Percentiles rank a stretch among this genome's conserved stretches.
Evolutionary conservation across 768 basidiomycete genomes (phyloP).

Genomic region (Amanita inopinata): DNA sequence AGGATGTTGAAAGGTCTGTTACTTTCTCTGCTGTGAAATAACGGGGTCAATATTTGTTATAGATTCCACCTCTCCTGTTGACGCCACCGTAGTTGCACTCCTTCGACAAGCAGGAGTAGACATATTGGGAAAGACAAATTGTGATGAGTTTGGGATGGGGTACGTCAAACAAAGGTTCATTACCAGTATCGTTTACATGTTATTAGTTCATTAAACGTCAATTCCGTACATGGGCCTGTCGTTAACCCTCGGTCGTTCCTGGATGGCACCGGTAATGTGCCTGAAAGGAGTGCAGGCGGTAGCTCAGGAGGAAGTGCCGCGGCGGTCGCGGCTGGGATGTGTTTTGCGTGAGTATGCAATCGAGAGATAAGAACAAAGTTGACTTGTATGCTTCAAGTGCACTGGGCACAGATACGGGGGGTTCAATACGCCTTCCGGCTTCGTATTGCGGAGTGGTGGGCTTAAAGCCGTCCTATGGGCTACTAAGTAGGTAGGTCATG

Average conservation of each 20-base stretch:
- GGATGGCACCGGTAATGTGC: not conserved
- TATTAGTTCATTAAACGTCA: conserved; percentile 64
- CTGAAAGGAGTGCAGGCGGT: conserved; percentile 76
- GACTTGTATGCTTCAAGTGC: conserved; percentile 40
- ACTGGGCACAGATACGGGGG: conserved; percentile 90
- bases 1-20: conserved; percentile 52
- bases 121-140: conserved; percentile 84
- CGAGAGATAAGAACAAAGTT: not conserved
- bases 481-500: conserved; percentile 66
- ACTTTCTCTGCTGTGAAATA: not conserved
- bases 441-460: conserved; percentile 91
- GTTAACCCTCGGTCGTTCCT: conserved; percentile 54
- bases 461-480: conserved; percentile 90
- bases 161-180: conserved; percentile 23
- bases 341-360: conserved; percentile 57
- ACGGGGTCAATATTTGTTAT: not conserved
- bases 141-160: conserved; percentile 99
- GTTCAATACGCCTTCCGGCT: conserved; percentile 87
- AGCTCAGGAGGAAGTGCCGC: conserved; percentile 95
- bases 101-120: conserved; percentile 55
- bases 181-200: conserved; percentile 3
- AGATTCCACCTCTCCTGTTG: conserved; percentile 76
- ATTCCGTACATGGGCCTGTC: conserved; percentile 69
- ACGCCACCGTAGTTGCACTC: conserved; percentile 72
- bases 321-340: conserved; percentile 79